Evolutionary conservation across 2,329 filamentous ascomycete species (phyloP), one percentile per base, ranked within the genome.

Genomic region (Fusarium verrucosum): DNA sequence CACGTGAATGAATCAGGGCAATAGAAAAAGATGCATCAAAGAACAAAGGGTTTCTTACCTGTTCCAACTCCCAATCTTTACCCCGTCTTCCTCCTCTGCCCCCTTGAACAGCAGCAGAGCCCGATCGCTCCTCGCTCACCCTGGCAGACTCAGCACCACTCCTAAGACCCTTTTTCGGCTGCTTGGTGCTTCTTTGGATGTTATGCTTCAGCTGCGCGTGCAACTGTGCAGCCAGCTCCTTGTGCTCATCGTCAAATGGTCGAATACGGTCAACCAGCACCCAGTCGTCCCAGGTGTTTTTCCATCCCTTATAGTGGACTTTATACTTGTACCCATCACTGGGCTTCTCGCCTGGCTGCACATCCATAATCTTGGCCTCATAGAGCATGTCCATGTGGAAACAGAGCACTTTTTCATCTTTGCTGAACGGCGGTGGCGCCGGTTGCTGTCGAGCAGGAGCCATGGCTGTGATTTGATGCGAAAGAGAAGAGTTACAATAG

Each of bases 231-330:
- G 94, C 93, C 33, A 99, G 85, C 75, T 96, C 92, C 74, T 92
- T 92, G 80, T 98, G 97, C 79, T 98, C 95, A 54, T 96, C 92
- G 47, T 89, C 97, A 76, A 94, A 90, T 80, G 97, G 97, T 74
- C 94, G 90, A 61, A 99, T 89, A 68, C 95, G 92, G 76, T 98
- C 94, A 78, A 93, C 89, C 20, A 92, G 87, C 40, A 98, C 95
- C 94, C 94, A 98, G 80, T 99, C 95, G 80, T 99, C 95, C 95
- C 95, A 99, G 85, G 93, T 97, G 77, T 94, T 94, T 83, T 99
- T 99, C 95, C 95, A 99, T 73, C 95, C 95, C 79, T 98, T 98
- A 82, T 99, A 99, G 79, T 99, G 95, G 52, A 99, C 91, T 74
- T 92, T 91, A 81, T 96, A 99, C 76, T 92, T 88, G 74, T 88